Percentiles rank a stretch among this genome's conserved stretches.
phyloP scores from a whole-genome alignment of 345 rosid species.

The Moringa oleifera region DNA sequence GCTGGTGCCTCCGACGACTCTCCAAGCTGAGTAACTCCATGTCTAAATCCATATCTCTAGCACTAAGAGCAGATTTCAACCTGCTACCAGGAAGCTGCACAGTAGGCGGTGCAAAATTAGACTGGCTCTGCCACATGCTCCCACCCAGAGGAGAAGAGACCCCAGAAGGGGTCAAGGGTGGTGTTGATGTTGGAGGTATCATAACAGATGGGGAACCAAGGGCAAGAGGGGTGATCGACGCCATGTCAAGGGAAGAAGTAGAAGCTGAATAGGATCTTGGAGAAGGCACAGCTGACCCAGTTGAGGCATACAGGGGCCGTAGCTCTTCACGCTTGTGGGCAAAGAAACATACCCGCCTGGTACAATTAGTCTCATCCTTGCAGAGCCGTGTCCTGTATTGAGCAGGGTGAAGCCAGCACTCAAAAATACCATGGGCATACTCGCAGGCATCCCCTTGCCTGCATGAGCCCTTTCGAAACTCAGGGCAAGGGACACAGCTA shows the following conservation, averaged over 20 bases:
- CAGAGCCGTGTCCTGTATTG: slow-evolving; percentile 88
- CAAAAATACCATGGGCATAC: slow-evolving; percentile 90
- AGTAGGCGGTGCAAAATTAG: slow-evolving; percentile 40
- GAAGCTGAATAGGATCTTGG: slow-evolving; percentile 55
- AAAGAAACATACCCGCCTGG: slow-evolving; percentile 87
- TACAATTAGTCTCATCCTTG: slow-evolving; percentile 73
- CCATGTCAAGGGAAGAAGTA: slow-evolving; percentile 56
- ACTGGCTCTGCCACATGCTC: slow-evolving; percentile 49
- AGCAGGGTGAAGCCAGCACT: slow-evolving; percentile 98
- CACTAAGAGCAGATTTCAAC: slow-evolving; percentile 54
- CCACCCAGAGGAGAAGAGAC: slow-evolving; percentile 51
- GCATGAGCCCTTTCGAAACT: slow-evolving; percentile 85
- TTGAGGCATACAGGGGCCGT: slow-evolving; percentile 75
- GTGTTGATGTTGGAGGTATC: slow-evolving; percentile 51
- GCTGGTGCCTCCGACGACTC: slow-evolving; percentile 33
- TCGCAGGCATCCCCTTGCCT: slow-evolving; percentile 79
- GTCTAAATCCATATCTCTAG: slow-evolving; percentile 59
- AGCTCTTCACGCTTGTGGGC: slow-evolving; percentile 89
- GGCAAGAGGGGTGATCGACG: slow-evolving; percentile 49
- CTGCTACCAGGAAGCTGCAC: slow-evolving; percentile 84
- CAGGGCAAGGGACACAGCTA: slow-evolving; percentile 95
- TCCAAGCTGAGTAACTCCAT: slow-evolving; percentile 35
- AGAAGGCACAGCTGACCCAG: slow-evolving; percentile 83
- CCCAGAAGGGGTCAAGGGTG: slow-evolving; percentile 61
- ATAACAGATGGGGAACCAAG: slow-evolving; percentile 50